Percentiles rank a stretch among this genome's conserved stretches.
Conservation (phyloP, 1,139 yeast genomes). For the Geotrichum aggregatum region DNA sequence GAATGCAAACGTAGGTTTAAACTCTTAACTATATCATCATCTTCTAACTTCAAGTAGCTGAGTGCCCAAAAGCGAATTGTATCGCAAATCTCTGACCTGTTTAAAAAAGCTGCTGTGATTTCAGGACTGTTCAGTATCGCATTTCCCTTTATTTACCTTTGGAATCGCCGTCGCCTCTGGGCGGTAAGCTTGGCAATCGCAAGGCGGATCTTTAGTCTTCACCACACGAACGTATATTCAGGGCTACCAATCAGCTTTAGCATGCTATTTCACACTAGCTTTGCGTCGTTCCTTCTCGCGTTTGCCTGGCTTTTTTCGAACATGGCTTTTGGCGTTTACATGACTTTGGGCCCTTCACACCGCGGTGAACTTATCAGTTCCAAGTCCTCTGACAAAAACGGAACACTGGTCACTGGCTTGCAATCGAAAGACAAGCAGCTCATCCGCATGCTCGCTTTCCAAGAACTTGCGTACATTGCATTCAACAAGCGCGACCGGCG, state of each 20-base stretch:
- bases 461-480: slow-evolving; percentile 38
- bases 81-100: slow-evolving; percentile 37
- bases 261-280: slow-evolving; percentile 41
- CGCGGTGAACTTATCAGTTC: slow-evolving; percentile 67
- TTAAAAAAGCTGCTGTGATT: slow-evolving; percentile 42
- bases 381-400: slow-evolving; percentile 57
- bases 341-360: slow-evolving; percentile 78
- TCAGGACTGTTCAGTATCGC: slow-evolving; percentile 36
- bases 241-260: slow-evolving; percentile 42
- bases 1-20: background rate
- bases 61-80: slow-evolving; percentile 40
- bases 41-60: slow-evolving; percentile 39
- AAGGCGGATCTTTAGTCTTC: slow-evolving; percentile 37
- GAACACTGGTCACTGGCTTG: slow-evolving; percentile 70
- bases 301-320: slow-evolving; percentile 61
- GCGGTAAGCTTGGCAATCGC: slow-evolving; percentile 36
- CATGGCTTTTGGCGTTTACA: slow-evolving; percentile 63
- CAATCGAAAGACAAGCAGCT: slow-evolving; percentile 49
- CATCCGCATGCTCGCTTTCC: slow-evolving; percentile 44
- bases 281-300: slow-evolving; percentile 43
- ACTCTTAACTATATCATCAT: background rate
- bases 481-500: slow-evolving; percentile 33
- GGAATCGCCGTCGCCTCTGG: slow-evolving; percentile 48
- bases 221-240: slow-evolving; percentile 38
- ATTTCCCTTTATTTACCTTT: slow-evolving; percentile 49